Evolutionary conservation across 345 rosid genomes (phyloP).

Genomic region (Eucalyptus tenuipes): DNA sequence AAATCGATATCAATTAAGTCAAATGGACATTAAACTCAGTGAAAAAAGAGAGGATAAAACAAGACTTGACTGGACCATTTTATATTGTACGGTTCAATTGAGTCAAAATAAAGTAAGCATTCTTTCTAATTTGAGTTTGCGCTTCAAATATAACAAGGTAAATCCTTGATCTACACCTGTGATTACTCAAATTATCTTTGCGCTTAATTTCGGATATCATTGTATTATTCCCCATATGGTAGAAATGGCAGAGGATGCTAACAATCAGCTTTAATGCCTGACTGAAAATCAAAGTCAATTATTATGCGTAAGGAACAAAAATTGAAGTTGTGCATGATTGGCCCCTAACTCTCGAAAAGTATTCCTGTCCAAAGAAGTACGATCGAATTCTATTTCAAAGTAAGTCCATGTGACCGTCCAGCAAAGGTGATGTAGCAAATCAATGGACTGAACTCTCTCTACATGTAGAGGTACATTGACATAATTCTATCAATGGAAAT

Average conservation of each 20-base stretch:
- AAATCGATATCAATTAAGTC: neutral
- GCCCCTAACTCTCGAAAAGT: neutral
- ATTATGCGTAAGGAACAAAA: neutral
- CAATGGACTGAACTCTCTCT: neutral
- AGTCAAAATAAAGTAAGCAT: neutral
- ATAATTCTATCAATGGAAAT: neutral
- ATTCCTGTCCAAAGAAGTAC: neutral
- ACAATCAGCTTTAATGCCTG: neutral
- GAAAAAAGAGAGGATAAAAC: neutral
- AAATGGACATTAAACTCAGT: neutral
- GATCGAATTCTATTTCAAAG: neutral
- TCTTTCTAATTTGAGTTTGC: neutral
- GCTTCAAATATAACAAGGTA: neutral
- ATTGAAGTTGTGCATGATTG: neutral
- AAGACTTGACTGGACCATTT: neutral
- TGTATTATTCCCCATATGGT: neutral
- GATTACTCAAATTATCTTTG: neutral
- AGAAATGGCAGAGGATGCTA: neutral
- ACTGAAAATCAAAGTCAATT: neutral
- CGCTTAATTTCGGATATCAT: neutral
- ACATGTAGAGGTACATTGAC: neutral
- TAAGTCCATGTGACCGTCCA: neutral
- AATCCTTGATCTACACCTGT: neutral
- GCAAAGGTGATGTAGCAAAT: neutral
- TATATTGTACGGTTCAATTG: fast-evolving